Evolutionary conservation across 495 filamentous ascomycete species (phyloP).

Genomic region (Trichoderma erinaceum): DNA sequence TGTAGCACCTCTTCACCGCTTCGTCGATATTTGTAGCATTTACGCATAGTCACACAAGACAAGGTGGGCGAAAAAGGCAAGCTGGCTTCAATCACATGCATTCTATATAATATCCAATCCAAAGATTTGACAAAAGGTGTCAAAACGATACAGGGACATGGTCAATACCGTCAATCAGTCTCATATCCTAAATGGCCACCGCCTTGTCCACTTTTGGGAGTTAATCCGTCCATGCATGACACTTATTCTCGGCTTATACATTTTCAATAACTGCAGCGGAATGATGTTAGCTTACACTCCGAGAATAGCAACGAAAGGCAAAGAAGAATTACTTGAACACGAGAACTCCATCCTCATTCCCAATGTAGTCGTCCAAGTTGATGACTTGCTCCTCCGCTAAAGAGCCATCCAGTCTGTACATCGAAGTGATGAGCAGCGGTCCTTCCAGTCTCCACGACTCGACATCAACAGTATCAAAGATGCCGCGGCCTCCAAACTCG

Average conservation of each 20-base stretch:
- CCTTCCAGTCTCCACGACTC: background rate
- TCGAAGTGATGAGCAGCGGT: background rate
- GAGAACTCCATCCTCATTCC: background rate
- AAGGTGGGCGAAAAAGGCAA: too few relatives aligned
- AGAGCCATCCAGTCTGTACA: background rate
- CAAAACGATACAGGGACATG: too few relatives aligned
- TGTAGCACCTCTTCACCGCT: too few relatives aligned
- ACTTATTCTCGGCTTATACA: background rate
- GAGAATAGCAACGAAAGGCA: background rate
- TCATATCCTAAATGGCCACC: too few relatives aligned
- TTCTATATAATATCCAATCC: too few relatives aligned
- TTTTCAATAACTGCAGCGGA: background rate
- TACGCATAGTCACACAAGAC: too few relatives aligned
- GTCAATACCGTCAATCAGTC: too few relatives aligned
- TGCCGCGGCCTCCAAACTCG: background rate
- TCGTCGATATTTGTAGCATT: too few relatives aligned
- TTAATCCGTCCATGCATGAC: background rate
- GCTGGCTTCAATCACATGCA: too few relatives aligned
- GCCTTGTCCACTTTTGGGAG: background rate
- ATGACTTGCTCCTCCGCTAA: background rate
- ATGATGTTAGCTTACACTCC: background rate
- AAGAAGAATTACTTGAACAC: constrained; percentile 1
- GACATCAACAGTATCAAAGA: background rate
- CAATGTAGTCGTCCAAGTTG: background rate
- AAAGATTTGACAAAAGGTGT: too few relatives aligned